phyloP scores from a whole-genome alignment of 73 alveolate genomes.

The Durusdinium trenchii region DNA sequence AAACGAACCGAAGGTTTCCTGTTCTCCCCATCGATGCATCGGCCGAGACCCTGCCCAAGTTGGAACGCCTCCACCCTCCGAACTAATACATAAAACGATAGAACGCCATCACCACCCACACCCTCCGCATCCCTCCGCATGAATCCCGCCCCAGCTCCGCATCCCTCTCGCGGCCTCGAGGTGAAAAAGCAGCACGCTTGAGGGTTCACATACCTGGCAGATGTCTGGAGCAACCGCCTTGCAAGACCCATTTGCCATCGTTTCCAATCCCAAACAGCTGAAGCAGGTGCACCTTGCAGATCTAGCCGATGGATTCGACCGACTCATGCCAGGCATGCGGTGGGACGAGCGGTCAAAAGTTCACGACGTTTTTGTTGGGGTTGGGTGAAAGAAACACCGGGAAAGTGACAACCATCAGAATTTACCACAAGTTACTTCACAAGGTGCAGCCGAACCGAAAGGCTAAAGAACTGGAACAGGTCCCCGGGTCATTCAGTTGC shows the following conservation, averaged over 20 bases:
- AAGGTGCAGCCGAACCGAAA: no score
- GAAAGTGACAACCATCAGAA: neutral
- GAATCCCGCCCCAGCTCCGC: neutral
- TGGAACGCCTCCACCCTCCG: neutral
- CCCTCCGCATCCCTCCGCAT: neutral
- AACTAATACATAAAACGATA: neutral
- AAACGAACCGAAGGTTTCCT: no score
- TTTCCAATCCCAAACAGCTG: no score
- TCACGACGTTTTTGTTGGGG: neutral
- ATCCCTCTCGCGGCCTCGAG: neutral
- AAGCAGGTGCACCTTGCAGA: no score
- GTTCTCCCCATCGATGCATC: no score
- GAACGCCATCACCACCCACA: neutral
- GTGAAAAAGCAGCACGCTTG: slow-evolving; percentile 72
- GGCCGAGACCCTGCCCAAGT: no score
- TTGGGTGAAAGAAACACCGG: neutral
- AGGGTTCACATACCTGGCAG: slow-evolving; percentile 70
- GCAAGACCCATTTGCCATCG: neutral
- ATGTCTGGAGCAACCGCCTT: neutral
- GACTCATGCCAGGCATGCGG: no score
- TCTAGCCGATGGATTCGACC: no score
- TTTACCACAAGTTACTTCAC: no score
- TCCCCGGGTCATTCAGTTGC: no score
- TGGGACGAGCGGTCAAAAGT: no score
- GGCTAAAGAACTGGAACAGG: no score